Base-by-base conservation (phyloP, 1,284 basidiomycete species). In the Porodaedalea pini region DNA sequence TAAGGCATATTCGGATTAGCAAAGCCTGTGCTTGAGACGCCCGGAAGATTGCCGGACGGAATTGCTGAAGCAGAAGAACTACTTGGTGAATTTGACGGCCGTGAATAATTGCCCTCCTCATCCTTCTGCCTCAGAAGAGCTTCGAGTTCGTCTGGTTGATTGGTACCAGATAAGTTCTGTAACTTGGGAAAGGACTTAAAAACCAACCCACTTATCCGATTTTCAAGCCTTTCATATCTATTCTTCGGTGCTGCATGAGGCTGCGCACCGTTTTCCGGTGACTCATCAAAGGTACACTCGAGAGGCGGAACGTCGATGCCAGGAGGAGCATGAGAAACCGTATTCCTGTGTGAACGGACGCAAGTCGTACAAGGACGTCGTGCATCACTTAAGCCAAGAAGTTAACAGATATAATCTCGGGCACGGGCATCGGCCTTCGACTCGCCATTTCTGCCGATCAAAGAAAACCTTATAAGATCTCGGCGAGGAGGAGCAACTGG, bases 211-310 rank as follows among this genome's bases (percentile, higher is more conserved):
- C 86, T 76, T 60, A 89, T 87, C 60, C 85, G 75, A 63, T 72
- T 80, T 67, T 89, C 86, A 44, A 88, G 65, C 60, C 73, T 75
- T 65, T 86, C 84, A 64, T 83, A 80, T 54, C 76, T 76, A 62
- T 74, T 84, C 65, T 79, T 83, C 2, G 82, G 79, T 2, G 74
- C 73, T 51, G 83, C 81, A 32, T 71, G 61, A 19, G 71, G 67
- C 51, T 40, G 73, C 27, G 41, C 41, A 1, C 51, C 58, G 39
- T 56, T 57, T 45, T 53, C 67, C 70, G 21, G 61, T 81, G 83
- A 70, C 63, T 87, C 85, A 63, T 88, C 85, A 62, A 81, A 88
- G 29, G 85, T 87, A 65, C 85, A 88, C 56, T 85, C 81, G 17
- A 82, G 84, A 0, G 75, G 66, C 2, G 83, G 79, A 48, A 84